Percentiles rank a stretch among this genome's conserved stretches.
phyloP scores from a whole-genome alignment of 2,329 filamentous ascomycete genomes.

The Dactylellina cionopaga region DNA sequence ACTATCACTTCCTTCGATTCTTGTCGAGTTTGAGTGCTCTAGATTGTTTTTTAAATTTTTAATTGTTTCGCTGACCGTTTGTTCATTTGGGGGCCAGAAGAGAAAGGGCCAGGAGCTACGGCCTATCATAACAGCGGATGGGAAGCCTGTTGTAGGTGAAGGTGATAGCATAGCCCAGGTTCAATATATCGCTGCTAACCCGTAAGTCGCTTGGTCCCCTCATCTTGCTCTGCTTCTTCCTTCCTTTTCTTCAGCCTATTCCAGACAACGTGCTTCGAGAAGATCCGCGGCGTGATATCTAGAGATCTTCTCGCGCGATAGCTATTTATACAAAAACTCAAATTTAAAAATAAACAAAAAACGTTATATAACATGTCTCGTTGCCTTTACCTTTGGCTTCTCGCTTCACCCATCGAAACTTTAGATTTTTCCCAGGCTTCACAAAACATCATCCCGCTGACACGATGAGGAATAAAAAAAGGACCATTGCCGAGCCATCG shows the following conservation, averaged over 20 bases:
- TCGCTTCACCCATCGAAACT: constrained; percentile 31
- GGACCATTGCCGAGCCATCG: constrained; percentile 51
- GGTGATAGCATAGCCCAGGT: constrained; percentile 50
- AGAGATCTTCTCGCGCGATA: constrained; percentile 6
- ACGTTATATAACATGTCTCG: neutral
- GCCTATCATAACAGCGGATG: constrained; percentile 51
- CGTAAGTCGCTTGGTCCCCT: constrained; percentile 38
- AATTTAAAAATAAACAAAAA: neutral
- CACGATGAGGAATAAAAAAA: constrained; percentile 44
- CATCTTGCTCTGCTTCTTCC: neutral
- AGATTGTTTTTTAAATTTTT: constrained; percentile 12
- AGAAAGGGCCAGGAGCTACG: constrained; percentile 51
- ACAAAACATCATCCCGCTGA: constrained; percentile 27
- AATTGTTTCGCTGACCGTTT: constrained; percentile 32
- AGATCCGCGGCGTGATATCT: constrained; percentile 21
- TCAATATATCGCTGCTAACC: constrained; percentile 49
- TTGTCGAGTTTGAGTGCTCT: neutral
- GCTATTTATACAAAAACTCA: neutral
- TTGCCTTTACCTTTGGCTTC: constrained; percentile 19
- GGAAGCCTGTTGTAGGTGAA: constrained; percentile 49
- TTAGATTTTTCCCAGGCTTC: constrained; percentile 13
- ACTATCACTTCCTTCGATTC: neutral
- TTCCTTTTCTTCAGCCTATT: neutral
- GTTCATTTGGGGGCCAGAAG: constrained; percentile 35
- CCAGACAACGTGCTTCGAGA: constrained; percentile 1